Evolutionary conservation across 306 rosid species (phyloP), one percentile per base, ranked within the genome.

Genomic region (Albizia julibrissin): DNA sequence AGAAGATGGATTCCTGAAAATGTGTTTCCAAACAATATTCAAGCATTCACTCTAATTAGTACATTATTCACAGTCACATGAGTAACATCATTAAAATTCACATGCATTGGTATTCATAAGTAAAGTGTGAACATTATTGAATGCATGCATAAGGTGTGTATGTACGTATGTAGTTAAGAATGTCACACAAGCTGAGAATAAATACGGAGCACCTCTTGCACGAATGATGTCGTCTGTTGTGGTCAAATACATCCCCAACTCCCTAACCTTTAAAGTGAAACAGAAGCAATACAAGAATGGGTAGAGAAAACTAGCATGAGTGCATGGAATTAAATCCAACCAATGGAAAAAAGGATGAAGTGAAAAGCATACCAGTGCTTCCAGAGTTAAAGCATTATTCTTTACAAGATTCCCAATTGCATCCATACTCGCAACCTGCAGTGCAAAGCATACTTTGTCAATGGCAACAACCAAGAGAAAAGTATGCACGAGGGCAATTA

Each of bases 181-280:
- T 56, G 64, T 27, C 15, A 27, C 15, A 62, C 8, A 62, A 62
- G 29, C 18, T 26, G 5, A 77, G 70, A 69, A 74, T 37, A 62
- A 65, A 44, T 13, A 69, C 59, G 33, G 44, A 47, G 71, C 74
- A 93, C 99, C 99, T 91, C 98, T 87, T 72, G 96, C 87, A 13
- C 97, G 98, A 80, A 93, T 64, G 56, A 89, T 79, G 54, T 84
- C 34, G 79, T 95, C 94, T 3, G 96, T 87, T 14, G 91, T 88
- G 61, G 98, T 95, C 91, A 93, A 88, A 83, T 93, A 93, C 97
- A 95, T 84, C 52, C 77, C 87, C 98, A 95, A 84, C 85, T 93
- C 96, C 76, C 81, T 82, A 68, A 95, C 92, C 99, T 95, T 68
- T 65, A 78, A 69, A 61, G 44, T 31, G 62, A 49, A 78, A 74